Evolutionary conservation across 768 basidiomycete species (phyloP), one percentile per base, ranked within the genome.

Genomic region (Guyanaporus albipodus): DNA sequence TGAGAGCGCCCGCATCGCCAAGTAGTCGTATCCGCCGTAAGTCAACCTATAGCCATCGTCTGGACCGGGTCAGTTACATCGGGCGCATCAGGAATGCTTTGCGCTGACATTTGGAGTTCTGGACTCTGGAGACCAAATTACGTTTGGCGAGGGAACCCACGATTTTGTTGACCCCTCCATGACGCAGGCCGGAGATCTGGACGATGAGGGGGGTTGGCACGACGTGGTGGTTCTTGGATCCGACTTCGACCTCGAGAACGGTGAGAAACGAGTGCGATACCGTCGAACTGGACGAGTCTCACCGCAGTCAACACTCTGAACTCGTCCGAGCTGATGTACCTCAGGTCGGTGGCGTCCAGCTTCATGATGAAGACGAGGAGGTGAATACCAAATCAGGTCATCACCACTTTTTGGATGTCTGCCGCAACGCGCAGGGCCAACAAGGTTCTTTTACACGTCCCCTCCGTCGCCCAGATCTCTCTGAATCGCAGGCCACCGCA

Each of bases 31-130:
- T n/a, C 96, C 96, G 28, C 96, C 96, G 62, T 99, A 99, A 4
- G 96, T 98, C 54, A 99, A 64, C 34, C 96, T 80, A 66, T 95
- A 98, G 14, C 96, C 96, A 57, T 99, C 96, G 67, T 99, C 95
- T 98, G 55, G 42, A 34, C 21, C 50, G 23, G 37, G 32, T 56
- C 54, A 37, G 50, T 42, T 11, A 23, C 10, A 10, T 44, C 9
- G n/a, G 43, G 17, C 21, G 31, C 27, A 27, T 23, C 18, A 31
- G 28, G 35, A 19, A 22, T 49, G 7, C 7, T 18, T 14, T 42
- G 39, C 4, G 44, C 67, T 60, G 52, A 98, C 95, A 98, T 75
- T 91, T 93, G 5, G 89, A 74, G 59, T 95, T 94, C 63, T 92
- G 91, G 3, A 96, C 87, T 56, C 80, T 83, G 1, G 89, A 85